A percentile compares a stretch with the other conserved stretches of the same genome.
phyloP scores from a whole-genome alignment of 345 rosid species.

The Isatis tinctoria region DNA sequence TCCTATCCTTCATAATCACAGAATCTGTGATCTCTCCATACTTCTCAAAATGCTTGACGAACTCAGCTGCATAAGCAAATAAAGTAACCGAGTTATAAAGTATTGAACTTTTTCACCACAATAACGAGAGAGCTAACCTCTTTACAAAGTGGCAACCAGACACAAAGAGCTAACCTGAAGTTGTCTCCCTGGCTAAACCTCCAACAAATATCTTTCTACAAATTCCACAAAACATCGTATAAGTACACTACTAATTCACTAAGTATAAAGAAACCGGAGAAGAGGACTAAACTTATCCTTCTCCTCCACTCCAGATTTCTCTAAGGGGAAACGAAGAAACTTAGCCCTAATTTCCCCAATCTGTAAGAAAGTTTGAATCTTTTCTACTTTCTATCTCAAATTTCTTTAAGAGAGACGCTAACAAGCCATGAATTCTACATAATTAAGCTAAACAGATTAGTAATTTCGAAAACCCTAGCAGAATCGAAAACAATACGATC shows the following conservation, averaged over 20 bases:
- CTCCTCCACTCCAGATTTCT: conserved; percentile 17
- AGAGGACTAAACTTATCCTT: conserved; percentile 16
- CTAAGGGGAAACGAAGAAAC: not conserved
- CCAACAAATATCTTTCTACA: conserved; percentile 85
- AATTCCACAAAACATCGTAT: conserved; percentile 37
- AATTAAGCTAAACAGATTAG: not conserved
- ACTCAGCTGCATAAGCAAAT: conserved; percentile 53
- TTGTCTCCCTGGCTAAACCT: conserved; percentile 81
- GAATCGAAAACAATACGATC: not conserved
- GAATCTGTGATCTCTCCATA: conserved; percentile 95
- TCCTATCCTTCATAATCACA: conserved; percentile 93
- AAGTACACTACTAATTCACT: conserved; percentile 33
- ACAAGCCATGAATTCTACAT: not conserved
- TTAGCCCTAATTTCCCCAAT: not conserved
- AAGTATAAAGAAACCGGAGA: conserved; percentile 6
- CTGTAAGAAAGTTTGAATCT: not conserved
- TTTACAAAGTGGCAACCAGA: conserved; percentile 24
- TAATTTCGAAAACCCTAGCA: conserved; percentile 1
- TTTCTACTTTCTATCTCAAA: conserved; percentile 1
- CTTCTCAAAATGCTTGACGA: conserved; percentile 72
- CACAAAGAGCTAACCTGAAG: conserved; percentile 56
- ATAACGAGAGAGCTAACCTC: conserved; percentile 20
- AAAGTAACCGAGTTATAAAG: conserved; percentile 14
- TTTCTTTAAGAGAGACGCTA: not conserved
- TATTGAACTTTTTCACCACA: not conserved